Conservation (phyloP, 305 asterid genomes). For the Euphrasia arctica region DNA sequence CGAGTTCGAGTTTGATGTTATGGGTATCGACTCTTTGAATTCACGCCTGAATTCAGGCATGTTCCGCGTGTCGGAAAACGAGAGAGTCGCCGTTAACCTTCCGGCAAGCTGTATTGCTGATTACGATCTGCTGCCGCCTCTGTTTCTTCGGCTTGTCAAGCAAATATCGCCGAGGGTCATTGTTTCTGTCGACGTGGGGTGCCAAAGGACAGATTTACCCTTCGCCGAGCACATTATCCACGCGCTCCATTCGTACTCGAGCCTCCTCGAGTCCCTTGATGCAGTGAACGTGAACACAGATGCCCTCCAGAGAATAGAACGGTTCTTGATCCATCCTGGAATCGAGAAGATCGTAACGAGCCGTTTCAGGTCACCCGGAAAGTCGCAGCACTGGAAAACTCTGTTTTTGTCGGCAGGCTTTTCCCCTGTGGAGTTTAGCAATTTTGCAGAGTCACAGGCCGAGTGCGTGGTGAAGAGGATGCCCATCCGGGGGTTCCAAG, state of each 20-base stretch:
- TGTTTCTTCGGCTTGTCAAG: constrained; percentile 44
- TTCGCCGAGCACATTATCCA: constrained; percentile 43
- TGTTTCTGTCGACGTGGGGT: constrained; percentile 46
- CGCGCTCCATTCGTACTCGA: constrained; percentile 39
- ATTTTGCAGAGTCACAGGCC: constrained; percentile 48
- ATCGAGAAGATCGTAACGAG: constrained; percentile 40
- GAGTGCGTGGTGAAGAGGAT: constrained; percentile 48
- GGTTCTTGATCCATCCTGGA: constrained; percentile 46
- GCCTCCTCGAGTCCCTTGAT: constrained; percentile 54
- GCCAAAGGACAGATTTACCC: constrained; percentile 46
- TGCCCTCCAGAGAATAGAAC: constrained; percentile 43
- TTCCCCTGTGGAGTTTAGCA: constrained; percentile 40
- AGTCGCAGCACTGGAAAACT: constrained; percentile 45
- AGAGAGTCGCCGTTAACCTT: constrained; percentile 48
- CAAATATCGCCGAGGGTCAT: constrained; percentile 48
- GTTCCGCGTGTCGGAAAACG: constrained; percentile 24
- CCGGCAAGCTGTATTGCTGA: constrained; percentile 34
- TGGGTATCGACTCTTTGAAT: constrained; percentile 36
- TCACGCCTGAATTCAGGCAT: constrained; percentile 30
- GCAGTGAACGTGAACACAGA: constrained; percentile 37
- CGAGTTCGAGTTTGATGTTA: constrained; percentile 38
- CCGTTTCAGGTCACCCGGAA: constrained; percentile 31
- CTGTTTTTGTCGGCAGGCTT: constrained; percentile 45
- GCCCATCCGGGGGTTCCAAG: constrained; percentile 44
- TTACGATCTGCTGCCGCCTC: constrained; percentile 32